Evolutionary conservation across 192 early-diverging fungal species (phyloP).

Genomic region (Coemansia sp.): DNA sequence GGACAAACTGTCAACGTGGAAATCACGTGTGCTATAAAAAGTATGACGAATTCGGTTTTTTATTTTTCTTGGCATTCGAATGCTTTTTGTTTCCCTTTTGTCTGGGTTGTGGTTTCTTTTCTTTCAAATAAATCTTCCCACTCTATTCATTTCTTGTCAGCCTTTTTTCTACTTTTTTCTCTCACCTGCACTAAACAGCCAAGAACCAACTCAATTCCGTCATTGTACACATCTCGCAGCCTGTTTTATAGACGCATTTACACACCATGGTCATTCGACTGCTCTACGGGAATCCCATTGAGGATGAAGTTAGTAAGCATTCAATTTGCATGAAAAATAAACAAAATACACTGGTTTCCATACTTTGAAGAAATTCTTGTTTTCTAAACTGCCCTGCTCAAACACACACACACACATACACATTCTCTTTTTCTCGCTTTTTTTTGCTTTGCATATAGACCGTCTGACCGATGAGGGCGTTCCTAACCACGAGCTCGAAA

Average conservation of each 20-base stretch:
- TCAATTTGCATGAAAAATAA: background rate
- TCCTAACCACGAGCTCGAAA: constrained; percentile 82
- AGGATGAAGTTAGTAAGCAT: constrained; percentile 55
- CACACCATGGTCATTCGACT: constrained; percentile 50
- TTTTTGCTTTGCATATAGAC: constrained; percentile 49
- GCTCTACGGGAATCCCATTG: constrained; percentile 52
- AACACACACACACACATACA: background rate
- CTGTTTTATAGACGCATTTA: background rate
- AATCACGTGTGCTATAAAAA: background rate
- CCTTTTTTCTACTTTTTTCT: no score
- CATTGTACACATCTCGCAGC: no score
- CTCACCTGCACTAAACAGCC: no score
- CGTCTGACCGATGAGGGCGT: constrained; percentile 89
- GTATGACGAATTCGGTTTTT: background rate
- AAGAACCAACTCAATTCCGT: no score
- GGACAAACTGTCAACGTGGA: background rate
- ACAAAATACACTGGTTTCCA: background rate
- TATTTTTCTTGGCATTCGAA: background rate
- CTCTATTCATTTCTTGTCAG: background rate
- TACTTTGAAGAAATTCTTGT: no score
- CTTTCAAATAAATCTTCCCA: background rate
- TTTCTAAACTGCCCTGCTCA: no score
- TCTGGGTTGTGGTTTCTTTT: background rate
- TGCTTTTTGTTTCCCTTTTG: background rate
- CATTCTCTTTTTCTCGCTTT: background rate